Conservation (phyloP, 2,329 filamentous ascomycete species). For the Hypomyces perniciosus region DNA sequence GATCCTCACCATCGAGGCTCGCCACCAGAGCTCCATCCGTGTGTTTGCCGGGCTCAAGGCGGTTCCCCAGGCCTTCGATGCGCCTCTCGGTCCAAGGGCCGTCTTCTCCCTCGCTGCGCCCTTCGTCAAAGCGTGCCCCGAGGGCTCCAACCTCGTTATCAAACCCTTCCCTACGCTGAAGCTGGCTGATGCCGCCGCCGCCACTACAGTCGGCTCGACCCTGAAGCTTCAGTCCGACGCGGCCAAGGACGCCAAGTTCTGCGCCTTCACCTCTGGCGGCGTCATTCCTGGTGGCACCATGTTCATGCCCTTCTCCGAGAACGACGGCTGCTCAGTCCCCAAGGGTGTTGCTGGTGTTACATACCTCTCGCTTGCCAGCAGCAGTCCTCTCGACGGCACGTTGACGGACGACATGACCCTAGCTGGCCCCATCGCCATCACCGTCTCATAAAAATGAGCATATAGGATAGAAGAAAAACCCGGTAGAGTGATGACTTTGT, state of each 20-base stretch:
- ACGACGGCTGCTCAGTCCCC: conserved; percentile 54
- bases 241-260: conserved; percentile 48
- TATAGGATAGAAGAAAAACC: neutral
- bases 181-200: conserved; percentile 37
- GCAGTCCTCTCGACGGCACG: conserved; percentile 42
- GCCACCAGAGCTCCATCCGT: conserved; percentile 69
- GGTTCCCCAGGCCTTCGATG: conserved; percentile 64
- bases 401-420: conserved; percentile 59
- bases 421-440: conserved; percentile 57
- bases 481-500: neutral
- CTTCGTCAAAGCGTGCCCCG: conserved; percentile 66
- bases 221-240: conserved; percentile 43
- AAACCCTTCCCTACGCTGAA: conserved; percentile 54
- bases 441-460: conserved; percentile 24
- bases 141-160: conserved; percentile 58
- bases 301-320: conserved; percentile 50
- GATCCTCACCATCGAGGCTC: conserved; percentile 67
- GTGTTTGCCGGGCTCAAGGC: conserved; percentile 50
- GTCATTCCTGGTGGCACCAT: conserved; percentile 49
- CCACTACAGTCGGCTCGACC: conserved; percentile 27
- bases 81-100: conserved; percentile 58
- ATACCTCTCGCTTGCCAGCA: conserved; percentile 60
- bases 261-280: conserved; percentile 61
- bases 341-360: conserved; percentile 56
- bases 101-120: conserved; percentile 68